Percentiles rank a stretch among this genome's conserved stretches.
Conservation (phyloP, 208 protist genomes). For the Acanthamoeba castellanii region DNA sequence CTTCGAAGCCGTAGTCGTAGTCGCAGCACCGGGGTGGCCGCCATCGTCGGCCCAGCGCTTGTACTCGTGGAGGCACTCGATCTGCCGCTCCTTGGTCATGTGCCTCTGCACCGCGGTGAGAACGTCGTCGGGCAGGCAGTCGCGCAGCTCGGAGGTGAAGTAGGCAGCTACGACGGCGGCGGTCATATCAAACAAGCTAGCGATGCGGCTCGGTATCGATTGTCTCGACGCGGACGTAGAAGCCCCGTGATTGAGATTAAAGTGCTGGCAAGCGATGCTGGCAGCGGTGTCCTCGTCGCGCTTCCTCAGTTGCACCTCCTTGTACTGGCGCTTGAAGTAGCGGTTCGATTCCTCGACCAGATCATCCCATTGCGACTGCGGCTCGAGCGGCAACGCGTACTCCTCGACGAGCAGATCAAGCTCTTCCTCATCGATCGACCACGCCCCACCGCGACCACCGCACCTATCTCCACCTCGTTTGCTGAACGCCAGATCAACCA, state of each 20-base stretch:
- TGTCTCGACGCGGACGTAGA: neutral
- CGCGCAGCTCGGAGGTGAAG: conserved; percentile 34
- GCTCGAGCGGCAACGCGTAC: conserved; percentile 42
- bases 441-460: neutral
- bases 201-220: neutral
- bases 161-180: conserved; percentile 2
- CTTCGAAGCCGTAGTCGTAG: neutral
- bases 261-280: neutral
- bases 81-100: conserved; percentile 65
- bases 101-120: conserved; percentile 22
- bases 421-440: conserved; percentile 33
- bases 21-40: neutral
- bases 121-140: conserved; percentile 52
- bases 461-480: neutral
- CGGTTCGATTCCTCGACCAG: conserved; percentile 67
- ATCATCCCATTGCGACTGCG: conserved; percentile 33
- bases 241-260: neutral
- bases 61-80: conserved; percentile 41
- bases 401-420: conserved; percentile 15
- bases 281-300: neutral
- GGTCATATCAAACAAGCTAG: conserved; percentile 18
- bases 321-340: conserved; percentile 70
- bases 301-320: neutral
- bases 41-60: neutral
- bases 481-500: conserved; percentile 41